Evolutionary conservation across 768 basidiomycete species (phyloP).

Genomic region (Leccinum rimulosum): DNA sequence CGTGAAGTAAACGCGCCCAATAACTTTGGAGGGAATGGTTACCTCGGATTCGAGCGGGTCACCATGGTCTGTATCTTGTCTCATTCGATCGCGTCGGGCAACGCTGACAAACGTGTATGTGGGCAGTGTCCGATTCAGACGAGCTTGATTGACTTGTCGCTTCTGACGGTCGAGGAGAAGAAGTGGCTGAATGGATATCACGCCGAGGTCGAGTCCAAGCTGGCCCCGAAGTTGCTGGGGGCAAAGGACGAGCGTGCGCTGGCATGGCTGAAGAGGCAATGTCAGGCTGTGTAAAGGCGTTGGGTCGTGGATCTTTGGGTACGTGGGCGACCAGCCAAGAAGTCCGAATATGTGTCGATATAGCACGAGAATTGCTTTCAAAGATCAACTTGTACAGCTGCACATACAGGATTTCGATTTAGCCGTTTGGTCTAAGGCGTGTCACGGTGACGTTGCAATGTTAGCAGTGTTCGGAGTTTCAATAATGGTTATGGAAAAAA

Average conservation of each 20-base stretch:
- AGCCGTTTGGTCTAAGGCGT: too few species aligned
- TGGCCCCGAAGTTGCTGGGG: conserved; percentile 51
- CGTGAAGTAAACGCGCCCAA: conserved; percentile 67
- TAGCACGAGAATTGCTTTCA: neutral
- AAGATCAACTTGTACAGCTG: too few species aligned
- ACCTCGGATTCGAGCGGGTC: conserved; percentile 79
- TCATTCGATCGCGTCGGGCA: neutral
- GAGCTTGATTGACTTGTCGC: conserved; percentile 62
- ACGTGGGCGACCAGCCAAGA: neutral
- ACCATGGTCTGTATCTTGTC: conserved; percentile 65
- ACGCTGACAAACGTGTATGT: neutral
- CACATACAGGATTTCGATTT: neutral
- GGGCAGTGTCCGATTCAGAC: conserved; percentile 81
- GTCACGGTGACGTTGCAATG: too few species aligned
- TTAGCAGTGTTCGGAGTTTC: neutral
- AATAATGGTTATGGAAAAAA: neutral
- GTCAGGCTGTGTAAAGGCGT: conserved; percentile 11
- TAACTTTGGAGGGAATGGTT: conserved; percentile 79
- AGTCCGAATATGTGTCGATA: neutral
- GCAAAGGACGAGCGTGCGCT: conserved; percentile 31
- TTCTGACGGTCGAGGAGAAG: conserved; percentile 68
- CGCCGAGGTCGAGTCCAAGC: conserved; percentile 54
- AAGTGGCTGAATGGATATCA: conserved; percentile 88
- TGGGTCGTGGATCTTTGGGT: neutral
- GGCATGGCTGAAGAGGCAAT: conserved; percentile 23